These are phyloP conservation scores for Chrysoporthe austroafricana DNA, from an alignment of 2,329 filamentous ascomycete genomes.

Conservation along the genomic window DNA sequence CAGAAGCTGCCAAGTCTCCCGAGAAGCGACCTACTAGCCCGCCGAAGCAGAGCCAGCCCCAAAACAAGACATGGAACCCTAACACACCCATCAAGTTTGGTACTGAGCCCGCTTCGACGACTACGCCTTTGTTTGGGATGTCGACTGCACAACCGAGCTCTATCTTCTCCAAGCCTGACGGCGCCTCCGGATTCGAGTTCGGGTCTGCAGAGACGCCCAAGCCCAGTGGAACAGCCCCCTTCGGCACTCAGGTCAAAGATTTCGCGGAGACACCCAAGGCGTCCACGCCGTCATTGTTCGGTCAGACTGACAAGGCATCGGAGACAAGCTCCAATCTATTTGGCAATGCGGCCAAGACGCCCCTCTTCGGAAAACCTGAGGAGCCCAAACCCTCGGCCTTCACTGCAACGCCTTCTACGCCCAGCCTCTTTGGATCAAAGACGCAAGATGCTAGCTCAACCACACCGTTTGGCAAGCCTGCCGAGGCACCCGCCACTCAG, in stretches of 20 bases:
- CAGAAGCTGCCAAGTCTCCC: conserved; percentile 43
- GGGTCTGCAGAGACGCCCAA: conserved; percentile 8
- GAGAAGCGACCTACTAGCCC: conserved; percentile 49
- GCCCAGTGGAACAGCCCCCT: conserved; percentile 14
- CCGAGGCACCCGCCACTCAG: conserved; percentile 35
- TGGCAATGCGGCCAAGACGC: conserved; percentile 24
- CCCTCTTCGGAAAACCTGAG: conserved; percentile 26
- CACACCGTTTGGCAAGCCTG: conserved; percentile 36
- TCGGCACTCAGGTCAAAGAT: conserved; percentile 31
- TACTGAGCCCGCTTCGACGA: conserved; percentile 35
- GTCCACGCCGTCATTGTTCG: conserved; percentile 25
- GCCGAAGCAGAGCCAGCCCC: conserved; percentile 41
- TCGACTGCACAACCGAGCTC: conserved; percentile 37
- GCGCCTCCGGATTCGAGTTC: conserved; percentile 6
- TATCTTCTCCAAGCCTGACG: conserved; percentile 38
- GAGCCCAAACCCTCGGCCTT: conserved; percentile 34
- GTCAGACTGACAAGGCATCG: conserved; percentile 24
- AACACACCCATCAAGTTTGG: conserved; percentile 60
- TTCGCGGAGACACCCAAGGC: conserved; percentile 24
- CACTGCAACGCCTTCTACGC: conserved; percentile 30
- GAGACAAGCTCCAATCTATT: conserved; percentile 27
- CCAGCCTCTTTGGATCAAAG: conserved; percentile 25
- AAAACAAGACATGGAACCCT: conserved; percentile 54
- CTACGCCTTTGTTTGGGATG: conserved; percentile 38
- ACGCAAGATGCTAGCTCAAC: conserved; percentile 19